Evolutionary conservation across 2,329 filamentous ascomycete species (phyloP).

Genomic region (Clarireedia hainanense): DNA sequence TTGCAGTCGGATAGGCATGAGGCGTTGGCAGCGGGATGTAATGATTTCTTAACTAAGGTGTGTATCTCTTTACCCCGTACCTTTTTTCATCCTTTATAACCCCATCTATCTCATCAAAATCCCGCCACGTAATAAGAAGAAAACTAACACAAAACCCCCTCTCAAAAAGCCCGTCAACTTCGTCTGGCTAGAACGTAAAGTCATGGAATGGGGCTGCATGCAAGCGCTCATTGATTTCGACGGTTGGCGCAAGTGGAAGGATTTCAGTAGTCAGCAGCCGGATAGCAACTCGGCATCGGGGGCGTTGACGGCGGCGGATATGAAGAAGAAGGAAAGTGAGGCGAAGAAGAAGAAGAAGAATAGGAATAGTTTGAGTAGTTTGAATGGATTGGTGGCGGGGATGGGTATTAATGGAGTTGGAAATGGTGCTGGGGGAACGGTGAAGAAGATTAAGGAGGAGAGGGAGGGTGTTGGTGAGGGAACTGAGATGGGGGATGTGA

Average conservation of each 20-base stretch:
- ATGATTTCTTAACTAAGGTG: constrained; percentile 97
- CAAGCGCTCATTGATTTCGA: constrained; percentile 98
- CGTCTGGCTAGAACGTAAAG: constrained; percentile 93
- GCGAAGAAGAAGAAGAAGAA: not conserved
- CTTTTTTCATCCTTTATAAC: not conserved
- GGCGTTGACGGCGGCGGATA: not conserved
- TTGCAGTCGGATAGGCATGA: constrained; percentile 93
- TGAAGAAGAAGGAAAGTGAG: not conserved
- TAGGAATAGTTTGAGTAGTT: no score
- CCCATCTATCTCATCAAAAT: not conserved
- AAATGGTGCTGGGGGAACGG: no score
- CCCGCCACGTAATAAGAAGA: not conserved
- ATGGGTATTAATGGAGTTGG: no score
- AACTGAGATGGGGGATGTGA: no score
- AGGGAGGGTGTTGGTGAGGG: no score
- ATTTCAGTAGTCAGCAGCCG: constrained; percentile 42
- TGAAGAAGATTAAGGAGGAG: no score
- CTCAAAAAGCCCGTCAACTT: constrained; percentile 78
- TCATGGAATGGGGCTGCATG: constrained; percentile 99
- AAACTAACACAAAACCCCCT: constrained; percentile 2
- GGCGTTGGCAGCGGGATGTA: constrained; percentile 89
- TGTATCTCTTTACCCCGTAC: constrained; percentile 20
- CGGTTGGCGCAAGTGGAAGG: constrained; percentile 96
- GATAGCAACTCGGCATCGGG: not conserved
- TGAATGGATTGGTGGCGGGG: no score